Evolutionary conservation across 306 rosid species (phyloP).

Genomic region (Arachis stenosperma): DNA sequence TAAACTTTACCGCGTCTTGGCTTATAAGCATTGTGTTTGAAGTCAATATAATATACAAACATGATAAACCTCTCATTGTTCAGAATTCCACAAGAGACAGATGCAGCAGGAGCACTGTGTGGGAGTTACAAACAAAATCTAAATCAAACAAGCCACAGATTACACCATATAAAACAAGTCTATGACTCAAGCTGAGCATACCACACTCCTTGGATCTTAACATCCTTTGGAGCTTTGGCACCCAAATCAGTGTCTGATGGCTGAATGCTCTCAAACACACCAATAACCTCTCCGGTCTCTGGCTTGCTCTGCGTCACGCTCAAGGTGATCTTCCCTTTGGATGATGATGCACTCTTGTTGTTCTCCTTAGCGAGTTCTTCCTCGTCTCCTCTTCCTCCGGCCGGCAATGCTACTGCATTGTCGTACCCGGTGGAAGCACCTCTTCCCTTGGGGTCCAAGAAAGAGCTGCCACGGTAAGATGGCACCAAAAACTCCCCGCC

Average conservation of each 20-base stretch:
- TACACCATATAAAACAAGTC: constrained; percentile 24
- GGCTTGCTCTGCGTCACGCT: constrained; percentile 89
- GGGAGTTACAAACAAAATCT: constrained; percentile 57
- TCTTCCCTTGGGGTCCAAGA: constrained; percentile 99
- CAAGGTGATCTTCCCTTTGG: constrained; percentile 80
- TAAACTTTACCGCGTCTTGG: too few species aligned
- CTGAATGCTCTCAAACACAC: constrained; percentile 91
- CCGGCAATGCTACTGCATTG: constrained; percentile 85
- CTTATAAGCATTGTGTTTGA: constrained; percentile 31
- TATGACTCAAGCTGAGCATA: constrained; percentile 93
- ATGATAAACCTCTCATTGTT: constrained; percentile 36
- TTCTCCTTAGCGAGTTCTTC: constrained; percentile 90
- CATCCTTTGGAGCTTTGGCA: constrained; percentile 92
- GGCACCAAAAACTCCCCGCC: constrained; percentile 80
- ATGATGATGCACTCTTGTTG: constrained; percentile 67
- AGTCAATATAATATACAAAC: constrained; percentile 52
- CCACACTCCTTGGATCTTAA: constrained; percentile 93
- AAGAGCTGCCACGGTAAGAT: constrained; percentile 88
- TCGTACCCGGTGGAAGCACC: constrained; percentile 95
- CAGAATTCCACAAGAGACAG: constrained; percentile 41
- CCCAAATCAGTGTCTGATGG: constrained; percentile 99
- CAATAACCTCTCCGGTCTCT: constrained; percentile 86
- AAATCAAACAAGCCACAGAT: constrained; percentile 36
- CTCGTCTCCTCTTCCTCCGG: constrained; percentile 97
- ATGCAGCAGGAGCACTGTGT: constrained; percentile 38